Evolutionary conservation across 129 eudicot species (phyloP).

Genomic region (Flaveria linearis): DNA sequence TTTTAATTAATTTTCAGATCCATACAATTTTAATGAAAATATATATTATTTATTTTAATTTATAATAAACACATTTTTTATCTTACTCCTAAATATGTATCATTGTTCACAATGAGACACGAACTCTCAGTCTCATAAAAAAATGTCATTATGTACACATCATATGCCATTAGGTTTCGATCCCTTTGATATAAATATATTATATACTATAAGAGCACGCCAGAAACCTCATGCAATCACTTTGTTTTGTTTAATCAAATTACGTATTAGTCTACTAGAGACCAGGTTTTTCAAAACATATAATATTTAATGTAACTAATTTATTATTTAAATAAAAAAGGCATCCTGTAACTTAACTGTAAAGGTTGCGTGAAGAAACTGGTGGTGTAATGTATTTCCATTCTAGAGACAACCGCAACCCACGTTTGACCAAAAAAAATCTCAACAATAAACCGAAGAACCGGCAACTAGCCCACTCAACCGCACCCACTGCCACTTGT

Average conservation of each 20-base stretch:
- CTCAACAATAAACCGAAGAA: neutral
- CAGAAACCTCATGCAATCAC: neutral
- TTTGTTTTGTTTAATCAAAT: neutral
- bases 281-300: neutral
- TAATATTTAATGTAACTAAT: neutral
- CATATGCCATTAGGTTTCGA: too few relatives aligned
- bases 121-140: too few relatives aligned
- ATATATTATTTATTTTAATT: too few relatives aligned
- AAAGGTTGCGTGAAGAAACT: neutral
- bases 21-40: neutral
- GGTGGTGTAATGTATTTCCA: neutral
- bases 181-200: too few relatives aligned
- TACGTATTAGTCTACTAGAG: neutral
- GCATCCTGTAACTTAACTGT: neutral
- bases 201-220: too few relatives aligned
- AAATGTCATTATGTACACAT: too few relatives aligned
- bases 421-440: constrained; percentile 9
- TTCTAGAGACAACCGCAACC: neutral
- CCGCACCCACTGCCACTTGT: neutral
- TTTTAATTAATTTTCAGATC: neutral
- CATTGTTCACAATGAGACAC: too few relatives aligned
- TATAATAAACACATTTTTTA: too few relatives aligned
- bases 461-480: neutral
- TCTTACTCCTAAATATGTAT: too few relatives aligned
- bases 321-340: neutral